Base-by-base conservation (phyloP, 2,329 filamentous ascomycete genomes). In the Fusarium hainanense region DNA sequence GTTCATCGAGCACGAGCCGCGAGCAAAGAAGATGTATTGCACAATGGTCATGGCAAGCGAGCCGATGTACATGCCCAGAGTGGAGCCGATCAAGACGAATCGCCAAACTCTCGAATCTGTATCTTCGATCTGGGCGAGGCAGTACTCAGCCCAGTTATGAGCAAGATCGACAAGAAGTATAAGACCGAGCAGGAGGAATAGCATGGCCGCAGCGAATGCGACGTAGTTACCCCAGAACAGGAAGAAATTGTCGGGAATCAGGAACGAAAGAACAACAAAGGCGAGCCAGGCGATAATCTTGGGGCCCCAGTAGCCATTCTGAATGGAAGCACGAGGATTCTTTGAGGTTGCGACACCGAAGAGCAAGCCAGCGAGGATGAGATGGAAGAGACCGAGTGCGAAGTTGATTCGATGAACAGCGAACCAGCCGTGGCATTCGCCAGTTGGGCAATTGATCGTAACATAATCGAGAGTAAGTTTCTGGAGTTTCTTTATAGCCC, bases 271-370 rank as follows among this genome's bases (percentile, higher is more conserved):
- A 63, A 98, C 93, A 64, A 98, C 90, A 72, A 98, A 88, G 16
- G 86, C 89, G 51, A 98, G 78, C 96, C 96, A 99, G 54, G 90
- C 89, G 64, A 98, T 88, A 62, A 99, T 87, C 83, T 99, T 99
- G 47, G 96, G 96, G 3, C 94, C 96, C 96, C 96, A 99, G 81
- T 93, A 99, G n/a, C 95, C 96, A 82, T 99, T 99, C 78, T 99
- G 96, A 56, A 99, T 87, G 20, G 89, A 88, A 4, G 96, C 94
- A 70, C 96, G 91, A 46, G 92, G 92, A 78, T 97, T 92, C 79
- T 93, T 96, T 25, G 94, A 96, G 49, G 90, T 93, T 55, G 88
- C 89, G 54, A 99, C 94, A 54, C 96, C 96, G 58, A 98, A 85
- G 46, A 99, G 87, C 65, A 98, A 86, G 50, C 93, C 83, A 7